Evolutionary conservation across 805 yeast species (phyloP).

Genomic region (Metschnikowia lunata): DNA sequence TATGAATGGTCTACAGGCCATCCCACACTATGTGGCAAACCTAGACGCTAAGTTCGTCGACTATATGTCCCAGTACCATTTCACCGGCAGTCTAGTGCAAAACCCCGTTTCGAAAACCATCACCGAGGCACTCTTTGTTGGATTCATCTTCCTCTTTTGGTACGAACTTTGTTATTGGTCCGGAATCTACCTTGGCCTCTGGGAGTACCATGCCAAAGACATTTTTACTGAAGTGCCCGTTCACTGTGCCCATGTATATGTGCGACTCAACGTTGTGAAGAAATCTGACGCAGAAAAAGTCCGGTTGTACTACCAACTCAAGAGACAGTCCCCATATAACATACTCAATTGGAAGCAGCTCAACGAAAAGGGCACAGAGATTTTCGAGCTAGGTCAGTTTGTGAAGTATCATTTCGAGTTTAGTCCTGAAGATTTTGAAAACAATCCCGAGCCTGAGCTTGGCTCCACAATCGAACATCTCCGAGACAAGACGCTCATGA

Average conservation of each 20-base stretch:
- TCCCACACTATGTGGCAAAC: neutral
- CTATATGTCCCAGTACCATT: conserved; percentile 7
- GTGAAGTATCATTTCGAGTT: conserved; percentile 69
- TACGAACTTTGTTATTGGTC: conserved; percentile 42
- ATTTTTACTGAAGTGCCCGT: conserved; percentile 69
- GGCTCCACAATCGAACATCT: conserved; percentile 68
- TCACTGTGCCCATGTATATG: conserved; percentile 72
- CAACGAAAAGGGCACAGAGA: conserved; percentile 15
- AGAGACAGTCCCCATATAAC: conserved; percentile 24
- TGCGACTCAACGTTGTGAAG: conserved; percentile 42
- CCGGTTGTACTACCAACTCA: conserved; percentile 27
- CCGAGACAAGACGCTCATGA: conserved; percentile 49
- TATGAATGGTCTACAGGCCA: neutral
- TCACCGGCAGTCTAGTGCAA: conserved; percentile 15
- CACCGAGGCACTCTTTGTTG: conserved; percentile 14
- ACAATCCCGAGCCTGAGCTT: conserved; percentile 53
- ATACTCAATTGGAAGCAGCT: conserved; percentile 16
- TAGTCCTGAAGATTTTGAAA: conserved; percentile 73
- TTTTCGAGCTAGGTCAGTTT: conserved; percentile 17
- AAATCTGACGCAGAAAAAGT: conserved; percentile 16
- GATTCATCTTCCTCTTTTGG: conserved; percentile 18
- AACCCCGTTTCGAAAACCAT: conserved; percentile 15
- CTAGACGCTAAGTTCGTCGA: conserved; percentile 10
- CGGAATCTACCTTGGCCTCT: conserved; percentile 38
- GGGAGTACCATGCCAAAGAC: conserved; percentile 55